Conservation (phyloP, 129 eudicot species). For the Deinandra increscens region DNA sequence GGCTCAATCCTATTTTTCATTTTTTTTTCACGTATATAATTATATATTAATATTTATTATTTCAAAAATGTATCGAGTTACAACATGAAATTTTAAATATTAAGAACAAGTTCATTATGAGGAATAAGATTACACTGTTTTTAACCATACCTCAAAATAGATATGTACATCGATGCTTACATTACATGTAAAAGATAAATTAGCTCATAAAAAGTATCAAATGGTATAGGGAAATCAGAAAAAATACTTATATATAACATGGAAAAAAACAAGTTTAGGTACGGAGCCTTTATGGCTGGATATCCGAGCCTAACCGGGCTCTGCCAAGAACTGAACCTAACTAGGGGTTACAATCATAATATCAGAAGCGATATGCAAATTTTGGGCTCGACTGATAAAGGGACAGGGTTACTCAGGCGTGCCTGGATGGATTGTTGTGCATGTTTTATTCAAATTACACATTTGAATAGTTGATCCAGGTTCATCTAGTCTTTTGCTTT, state of each 20-base stretch:
- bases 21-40: too few relatives aligned
- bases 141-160: slow-evolving; percentile 5
- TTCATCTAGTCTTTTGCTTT: not conserved
- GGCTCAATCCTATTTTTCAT: not conserved
- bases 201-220: not conserved
- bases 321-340: not conserved
- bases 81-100: not conserved
- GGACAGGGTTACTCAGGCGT: not conserved
- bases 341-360: not conserved
- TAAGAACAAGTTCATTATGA: not conserved
- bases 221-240: not conserved
- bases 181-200: not conserved
- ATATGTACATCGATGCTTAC: not conserved
- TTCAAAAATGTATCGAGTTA: not conserved
- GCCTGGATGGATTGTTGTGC: not conserved
- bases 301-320: not conserved
- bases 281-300: not conserved
- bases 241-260: not conserved
- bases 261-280: not conserved
- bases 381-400: not conserved
- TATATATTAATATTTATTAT: not conserved
- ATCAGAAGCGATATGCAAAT: not conserved
- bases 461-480: not conserved
- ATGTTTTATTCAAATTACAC: not conserved
- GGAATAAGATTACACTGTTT: not conserved